These are phyloP conservation scores for Alternaria panax DNA, from an alignment of 2,329 filamentous ascomycete species.

Conservation along the genomic window DNA sequence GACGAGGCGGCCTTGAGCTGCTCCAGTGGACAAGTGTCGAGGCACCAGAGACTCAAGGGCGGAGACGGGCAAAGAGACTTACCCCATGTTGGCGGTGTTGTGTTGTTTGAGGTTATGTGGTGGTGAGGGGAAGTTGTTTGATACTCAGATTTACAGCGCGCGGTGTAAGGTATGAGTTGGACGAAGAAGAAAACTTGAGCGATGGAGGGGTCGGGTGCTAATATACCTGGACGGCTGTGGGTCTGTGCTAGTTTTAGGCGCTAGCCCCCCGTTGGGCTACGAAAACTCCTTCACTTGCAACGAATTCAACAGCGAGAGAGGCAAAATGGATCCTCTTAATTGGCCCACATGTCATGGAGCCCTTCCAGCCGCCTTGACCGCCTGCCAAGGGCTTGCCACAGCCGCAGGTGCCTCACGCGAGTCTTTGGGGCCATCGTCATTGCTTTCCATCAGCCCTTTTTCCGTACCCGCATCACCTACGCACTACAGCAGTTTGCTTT, in stretches of 20 bases:
- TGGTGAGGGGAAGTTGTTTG: conserved; percentile 45
- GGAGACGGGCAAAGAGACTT: conserved; percentile 46
- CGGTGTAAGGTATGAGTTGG: conserved; percentile 23
- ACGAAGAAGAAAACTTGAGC: conserved; percentile 21
- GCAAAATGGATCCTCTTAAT: conserved; percentile 19
- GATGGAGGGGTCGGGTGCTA: conserved; percentile 17
- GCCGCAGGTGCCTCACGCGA: conserved; percentile 33
- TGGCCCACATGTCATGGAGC: conserved; percentile 13
- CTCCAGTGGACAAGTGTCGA: conserved; percentile 3
- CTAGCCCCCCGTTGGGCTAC: conserved; percentile 23
- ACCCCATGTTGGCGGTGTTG: conserved; percentile 68
- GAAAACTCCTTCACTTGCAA: conserved; percentile 26
- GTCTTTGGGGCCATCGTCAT: conserved; percentile 20
- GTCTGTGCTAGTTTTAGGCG: conserved; percentile 16
- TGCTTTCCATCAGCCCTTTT: conserved; percentile 7
- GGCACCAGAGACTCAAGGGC: conserved; percentile 21
- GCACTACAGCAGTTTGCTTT: conserved; percentile 4
- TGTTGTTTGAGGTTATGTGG: conserved; percentile 35
- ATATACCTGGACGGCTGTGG: conserved; percentile 19
- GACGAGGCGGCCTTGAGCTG: conserved; percentile 1
- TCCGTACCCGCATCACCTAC: conserved; percentile 1
- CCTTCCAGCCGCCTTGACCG: conserved; percentile 22
- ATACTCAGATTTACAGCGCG: conserved; percentile 24
- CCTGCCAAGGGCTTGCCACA: conserved; percentile 29
- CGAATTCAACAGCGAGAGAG: conserved; percentile 17